Conservation (phyloP, 768 basidiomycete species). For the Filobasidium wieringae region DNA sequence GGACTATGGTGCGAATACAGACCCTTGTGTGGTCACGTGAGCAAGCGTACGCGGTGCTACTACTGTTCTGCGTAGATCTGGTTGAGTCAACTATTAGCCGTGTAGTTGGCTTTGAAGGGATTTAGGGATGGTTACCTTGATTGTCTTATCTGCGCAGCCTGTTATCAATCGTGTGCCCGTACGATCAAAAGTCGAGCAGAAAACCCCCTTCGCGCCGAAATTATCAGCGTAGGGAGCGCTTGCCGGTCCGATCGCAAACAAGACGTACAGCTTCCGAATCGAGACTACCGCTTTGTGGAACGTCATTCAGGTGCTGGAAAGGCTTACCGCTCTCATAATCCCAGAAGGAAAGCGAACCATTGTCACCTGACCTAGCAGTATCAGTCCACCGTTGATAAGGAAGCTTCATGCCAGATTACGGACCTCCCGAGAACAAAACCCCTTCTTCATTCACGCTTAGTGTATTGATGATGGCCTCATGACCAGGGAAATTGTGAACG, state of each 20-base stretch:
- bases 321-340: conserved; percentile 88
- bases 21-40: too few species aligned
- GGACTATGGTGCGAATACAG: too few species aligned
- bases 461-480: conserved; percentile 96
- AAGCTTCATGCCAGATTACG: not conserved
- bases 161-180: conserved; percentile 82
- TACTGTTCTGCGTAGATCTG: conserved; percentile 16
- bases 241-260: not conserved
- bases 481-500: conserved; percentile 90
- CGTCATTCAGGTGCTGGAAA: conserved; percentile 86
- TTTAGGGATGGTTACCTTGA: conserved; percentile 55
- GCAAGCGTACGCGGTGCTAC: too few species aligned
- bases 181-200: conserved; percentile 92
- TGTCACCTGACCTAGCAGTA: conserved; percentile 56
- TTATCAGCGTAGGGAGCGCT: not conserved
- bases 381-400: not conserved
- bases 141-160: conserved; percentile 96
- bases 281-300: conserved; percentile 92
- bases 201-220: conserved; percentile 50
- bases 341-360: conserved; percentile 83
- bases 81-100: not conserved
- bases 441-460: conserved; percentile 87
- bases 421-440: conserved; percentile 88
- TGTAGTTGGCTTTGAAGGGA: not conserved
- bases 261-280: conserved; percentile 68